These are phyloP conservation scores for Fistulifera pelliculosa DNA, from an alignment of 108 stramenopile species.

Conservation along the genomic window DNA sequence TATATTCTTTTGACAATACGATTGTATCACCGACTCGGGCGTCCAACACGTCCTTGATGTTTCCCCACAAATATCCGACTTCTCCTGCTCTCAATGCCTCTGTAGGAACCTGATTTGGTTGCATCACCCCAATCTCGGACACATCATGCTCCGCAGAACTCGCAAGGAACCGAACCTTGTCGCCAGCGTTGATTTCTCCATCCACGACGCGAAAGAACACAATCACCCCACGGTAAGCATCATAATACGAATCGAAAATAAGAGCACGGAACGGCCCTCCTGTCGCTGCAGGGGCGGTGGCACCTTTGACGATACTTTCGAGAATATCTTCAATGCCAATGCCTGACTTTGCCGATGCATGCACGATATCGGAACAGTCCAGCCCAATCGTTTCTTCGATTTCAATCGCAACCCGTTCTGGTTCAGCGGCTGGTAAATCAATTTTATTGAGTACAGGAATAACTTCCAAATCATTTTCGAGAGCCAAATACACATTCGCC, in stretches of 20 bases:
- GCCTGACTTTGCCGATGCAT: constrained; percentile 84
- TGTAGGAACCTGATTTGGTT: constrained; percentile 76
- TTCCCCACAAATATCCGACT: constrained; percentile 92
- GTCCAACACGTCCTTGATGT: constrained; percentile 90
- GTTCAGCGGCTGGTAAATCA: constrained; percentile 96
- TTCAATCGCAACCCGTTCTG: constrained; percentile 85
- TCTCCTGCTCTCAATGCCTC: constrained; percentile 69
- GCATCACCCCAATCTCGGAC: constrained; percentile 92
- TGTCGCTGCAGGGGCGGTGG: constrained; percentile 69
- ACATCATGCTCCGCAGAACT: constrained; percentile 79
- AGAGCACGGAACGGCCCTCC: constrained; percentile 63
- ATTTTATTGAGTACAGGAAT: constrained; percentile 99
- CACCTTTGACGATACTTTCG: constrained; percentile 82
- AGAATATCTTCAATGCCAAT: constrained; percentile 94
- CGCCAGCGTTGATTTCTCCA: constrained; percentile 78
- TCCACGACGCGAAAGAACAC: constrained; percentile 96
- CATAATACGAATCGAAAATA: constrained; percentile 96
- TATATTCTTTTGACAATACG: constrained; percentile 57
- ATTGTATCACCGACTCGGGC: constrained; percentile 97
- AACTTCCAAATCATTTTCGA: constrained; percentile 95
- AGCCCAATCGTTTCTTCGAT: constrained; percentile 94
- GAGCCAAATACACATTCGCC: constrained; percentile 95
- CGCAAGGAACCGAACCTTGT: constrained; percentile 64
- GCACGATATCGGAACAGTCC: constrained; percentile 83
- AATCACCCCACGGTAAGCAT: constrained; percentile 90